These are phyloP conservation scores for Leishmania mexicana DNA, from an alignment of 208 protist species.

Conservation along the genomic window DNA sequence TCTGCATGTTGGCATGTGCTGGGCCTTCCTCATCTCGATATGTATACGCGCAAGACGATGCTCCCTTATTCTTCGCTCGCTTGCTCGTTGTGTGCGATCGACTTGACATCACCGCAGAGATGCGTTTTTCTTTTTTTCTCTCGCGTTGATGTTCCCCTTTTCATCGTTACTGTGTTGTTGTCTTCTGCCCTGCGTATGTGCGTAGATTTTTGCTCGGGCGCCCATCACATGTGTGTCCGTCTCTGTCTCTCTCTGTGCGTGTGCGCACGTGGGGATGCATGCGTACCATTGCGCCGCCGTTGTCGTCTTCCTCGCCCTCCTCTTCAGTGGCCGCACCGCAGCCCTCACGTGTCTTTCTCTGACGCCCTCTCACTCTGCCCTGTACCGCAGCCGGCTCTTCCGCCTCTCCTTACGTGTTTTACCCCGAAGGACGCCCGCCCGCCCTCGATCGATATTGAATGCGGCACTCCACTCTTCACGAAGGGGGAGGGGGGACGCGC, in stretches of 20 bases:
- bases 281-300: neutral
- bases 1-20: neutral
- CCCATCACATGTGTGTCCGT: neutral
- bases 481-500: neutral
- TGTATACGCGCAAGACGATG: neutral
- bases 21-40: neutral
- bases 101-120: neutral
- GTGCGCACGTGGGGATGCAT: neutral
- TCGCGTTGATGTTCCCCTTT: conserved; percentile 3
- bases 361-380: neutral
- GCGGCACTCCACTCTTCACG: neutral
- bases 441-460: neutral
- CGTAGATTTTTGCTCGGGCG: neutral
- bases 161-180: neutral
- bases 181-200: conserved; percentile 1
- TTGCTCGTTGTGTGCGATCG: neutral
- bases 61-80: neutral
- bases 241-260: neutral
- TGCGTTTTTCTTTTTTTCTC: conserved; percentile 11
- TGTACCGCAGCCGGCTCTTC: neutral
- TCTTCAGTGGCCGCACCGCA: neutral
- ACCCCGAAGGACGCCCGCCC: neutral
- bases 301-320: neutral
- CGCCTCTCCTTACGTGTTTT: neutral
- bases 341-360: neutral